Evolutionary conservation across 148 eudicot genomes (phyloP).

Genomic region (Rheum nobile): DNA sequence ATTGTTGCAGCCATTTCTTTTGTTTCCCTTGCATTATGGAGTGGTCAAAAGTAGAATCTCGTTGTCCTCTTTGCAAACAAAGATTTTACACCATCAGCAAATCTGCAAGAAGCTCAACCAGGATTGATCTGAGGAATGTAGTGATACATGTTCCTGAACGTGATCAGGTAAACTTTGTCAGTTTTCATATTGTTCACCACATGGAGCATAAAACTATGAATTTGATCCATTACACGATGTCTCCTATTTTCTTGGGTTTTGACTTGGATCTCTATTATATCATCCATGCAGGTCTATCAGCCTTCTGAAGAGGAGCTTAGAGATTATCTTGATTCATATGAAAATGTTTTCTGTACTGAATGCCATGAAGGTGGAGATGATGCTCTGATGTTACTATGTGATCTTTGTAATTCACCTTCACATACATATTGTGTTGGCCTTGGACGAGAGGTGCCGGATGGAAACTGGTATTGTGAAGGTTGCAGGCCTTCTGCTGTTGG

Average conservation of each 20-base stretch:
- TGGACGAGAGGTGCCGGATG: constrained; percentile 78
- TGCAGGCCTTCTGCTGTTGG: constrained; percentile 70
- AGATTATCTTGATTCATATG: constrained; percentile 75
- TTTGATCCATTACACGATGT: neutral
- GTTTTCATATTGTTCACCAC: neutral
- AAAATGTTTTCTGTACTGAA: constrained; percentile 74
- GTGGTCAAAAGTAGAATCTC: constrained; percentile 99
- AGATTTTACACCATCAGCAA: constrained; percentile 70
- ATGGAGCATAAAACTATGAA: neutral
- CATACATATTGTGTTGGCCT: constrained; percentile 97
- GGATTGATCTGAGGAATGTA: constrained; percentile 34
- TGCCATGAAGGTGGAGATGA: constrained; percentile 95
- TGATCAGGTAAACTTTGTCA: constrained; percentile 61
- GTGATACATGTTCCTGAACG: constrained; percentile 66
- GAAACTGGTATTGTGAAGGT: constrained; percentile 96
- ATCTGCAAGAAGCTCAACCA: constrained; percentile 35
- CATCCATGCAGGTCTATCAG: constrained; percentile 65
- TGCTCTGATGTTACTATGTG: constrained; percentile 85
- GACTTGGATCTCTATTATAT: neutral
- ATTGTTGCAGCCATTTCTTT: constrained; percentile 88
- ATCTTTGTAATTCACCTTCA: constrained; percentile 93
- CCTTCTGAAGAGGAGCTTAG: constrained; percentile 93
- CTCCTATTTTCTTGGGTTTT: constrained; percentile 10
- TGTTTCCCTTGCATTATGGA: constrained; percentile 91
- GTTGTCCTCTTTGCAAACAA: constrained; percentile 95